phyloP scores from a whole-genome alignment of 2,329 filamentous ascomycete genomes.

The Neofusicoccum sp. region DNA sequence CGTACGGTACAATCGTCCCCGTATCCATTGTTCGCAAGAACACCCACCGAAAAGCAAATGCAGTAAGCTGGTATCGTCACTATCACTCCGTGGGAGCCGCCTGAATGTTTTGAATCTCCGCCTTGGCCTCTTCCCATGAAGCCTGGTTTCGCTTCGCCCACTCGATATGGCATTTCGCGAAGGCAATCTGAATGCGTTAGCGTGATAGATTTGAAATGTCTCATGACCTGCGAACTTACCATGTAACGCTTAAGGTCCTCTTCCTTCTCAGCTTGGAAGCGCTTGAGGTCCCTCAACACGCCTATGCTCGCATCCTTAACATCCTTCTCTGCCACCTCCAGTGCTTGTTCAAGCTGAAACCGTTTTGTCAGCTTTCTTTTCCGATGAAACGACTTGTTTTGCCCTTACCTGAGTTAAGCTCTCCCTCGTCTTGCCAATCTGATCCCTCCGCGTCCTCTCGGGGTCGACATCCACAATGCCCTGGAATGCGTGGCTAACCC shows the following conservation, averaged over 20 bases:
- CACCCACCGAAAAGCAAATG: background rate
- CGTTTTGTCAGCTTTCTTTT: conserved; percentile 17
- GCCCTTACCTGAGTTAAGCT: conserved; percentile 64
- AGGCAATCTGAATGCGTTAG: conserved; percentile 65
- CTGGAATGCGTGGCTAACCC: conserved; percentile 91
- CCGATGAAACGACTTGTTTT: no score
- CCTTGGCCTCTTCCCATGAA: conserved; percentile 87
- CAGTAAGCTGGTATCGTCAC: conserved; percentile 14
- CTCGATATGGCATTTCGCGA: conserved; percentile 88
- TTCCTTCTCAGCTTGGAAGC: conserved; percentile 95
- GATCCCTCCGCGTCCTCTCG: conserved; percentile 84
- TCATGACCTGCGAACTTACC: conserved; percentile 58
- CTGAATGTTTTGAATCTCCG: conserved; percentile 85
- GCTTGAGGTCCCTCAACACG: conserved; percentile 82
- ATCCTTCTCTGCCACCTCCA: conserved; percentile 83
- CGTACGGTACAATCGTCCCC: conserved; percentile 1
- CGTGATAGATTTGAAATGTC: background rate
- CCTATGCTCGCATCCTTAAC: conserved; percentile 89
- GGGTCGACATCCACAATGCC: conserved; percentile 96
- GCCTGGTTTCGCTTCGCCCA: conserved; percentile 91
- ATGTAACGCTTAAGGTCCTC: conserved; percentile 91
- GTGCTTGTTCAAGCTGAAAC: conserved; percentile 81
- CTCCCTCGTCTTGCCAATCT: conserved; percentile 93
- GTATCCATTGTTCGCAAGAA: background rate
- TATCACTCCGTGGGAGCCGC: conserved; percentile 12